These are phyloP conservation scores for Perkinsus marinus DNA, from an alignment of 169 alveolate species.

Conservation along the genomic window DNA sequence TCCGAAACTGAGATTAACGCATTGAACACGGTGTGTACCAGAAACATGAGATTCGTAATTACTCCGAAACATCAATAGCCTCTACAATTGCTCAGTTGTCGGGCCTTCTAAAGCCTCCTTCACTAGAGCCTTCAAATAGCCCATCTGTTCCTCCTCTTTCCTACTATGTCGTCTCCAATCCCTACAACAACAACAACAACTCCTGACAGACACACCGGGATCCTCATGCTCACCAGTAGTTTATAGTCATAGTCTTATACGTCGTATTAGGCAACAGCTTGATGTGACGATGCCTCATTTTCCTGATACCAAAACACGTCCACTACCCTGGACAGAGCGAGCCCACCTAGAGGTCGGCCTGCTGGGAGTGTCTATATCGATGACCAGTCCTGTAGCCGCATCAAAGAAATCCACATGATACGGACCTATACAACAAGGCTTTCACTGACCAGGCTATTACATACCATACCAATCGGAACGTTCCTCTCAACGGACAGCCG, in stretches of 20 bases:
- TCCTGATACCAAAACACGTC: not conserved
- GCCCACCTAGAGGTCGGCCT: conserved; percentile 13
- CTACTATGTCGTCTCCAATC: not conserved
- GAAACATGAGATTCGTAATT: not conserved
- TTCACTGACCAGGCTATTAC: not conserved
- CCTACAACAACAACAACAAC: not conserved
- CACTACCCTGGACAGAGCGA: not conserved
- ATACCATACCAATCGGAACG: not conserved
- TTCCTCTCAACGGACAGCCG: conserved; percentile 11
- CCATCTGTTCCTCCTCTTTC: not conserved
- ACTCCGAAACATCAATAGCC: not conserved
- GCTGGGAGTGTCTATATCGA: conserved; percentile 25
- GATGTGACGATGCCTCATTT: not conserved
- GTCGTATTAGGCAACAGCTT: not conserved
- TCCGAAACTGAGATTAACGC: no score
- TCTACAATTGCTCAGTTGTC: not conserved
- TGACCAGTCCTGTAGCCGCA: conserved; percentile 15
- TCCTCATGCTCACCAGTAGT: not conserved
- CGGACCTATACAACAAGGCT: conserved; percentile 7
- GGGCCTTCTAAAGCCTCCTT: not conserved
- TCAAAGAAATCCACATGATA: conserved; percentile 33
- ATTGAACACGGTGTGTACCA: no score
- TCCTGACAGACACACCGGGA: no score
- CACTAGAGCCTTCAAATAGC: not conserved
- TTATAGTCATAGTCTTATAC: not conserved